Percentiles rank a stretch among this genome's conserved stretches.
Conservation (phyloP, 148 eudicot genomes). For the Heliamphora exappendiculata region DNA sequence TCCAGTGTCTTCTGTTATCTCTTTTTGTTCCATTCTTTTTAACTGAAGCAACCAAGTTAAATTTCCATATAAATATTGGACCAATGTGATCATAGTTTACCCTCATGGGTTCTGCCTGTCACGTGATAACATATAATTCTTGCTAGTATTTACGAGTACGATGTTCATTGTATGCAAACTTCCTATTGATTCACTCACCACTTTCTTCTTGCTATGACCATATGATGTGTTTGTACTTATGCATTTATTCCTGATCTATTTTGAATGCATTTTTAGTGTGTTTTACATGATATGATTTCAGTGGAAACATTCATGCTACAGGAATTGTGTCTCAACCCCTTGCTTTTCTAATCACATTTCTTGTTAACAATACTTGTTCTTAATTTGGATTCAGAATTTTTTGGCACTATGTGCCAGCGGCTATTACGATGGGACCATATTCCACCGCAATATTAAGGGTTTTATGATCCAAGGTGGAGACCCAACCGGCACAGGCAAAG, state of each 20-base stretch:
- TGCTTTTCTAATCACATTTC: background rate
- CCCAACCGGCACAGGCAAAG: slow-evolving; percentile 97
- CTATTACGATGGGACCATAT: slow-evolving; percentile 89
- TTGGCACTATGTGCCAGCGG: slow-evolving; percentile 92
- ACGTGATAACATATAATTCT: background rate
- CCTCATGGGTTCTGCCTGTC: slow-evolving; percentile 1
- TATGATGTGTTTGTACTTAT: background rate
- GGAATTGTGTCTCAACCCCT: background rate
- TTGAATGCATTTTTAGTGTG: background rate
- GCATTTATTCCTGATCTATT: background rate
- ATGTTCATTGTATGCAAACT: background rate
- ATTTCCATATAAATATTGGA: background rate
- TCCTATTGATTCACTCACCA: background rate
- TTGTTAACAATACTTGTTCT: slow-evolving; percentile 7
- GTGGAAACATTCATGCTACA: background rate
- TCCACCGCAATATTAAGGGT: slow-evolving; percentile 94
- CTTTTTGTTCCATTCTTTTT: background rate
- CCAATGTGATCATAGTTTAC: background rate
- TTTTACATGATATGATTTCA: background rate
- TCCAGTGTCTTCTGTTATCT: background rate
- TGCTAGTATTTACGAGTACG: background rate
- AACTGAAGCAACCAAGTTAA: background rate
- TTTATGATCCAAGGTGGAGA: slow-evolving; percentile 99
- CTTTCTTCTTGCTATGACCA: background rate
- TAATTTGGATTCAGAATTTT: slow-evolving; percentile 58